Evolutionary conservation across 106 monocot genomes (phyloP).

Genomic region (Allium fistulosum): DNA sequence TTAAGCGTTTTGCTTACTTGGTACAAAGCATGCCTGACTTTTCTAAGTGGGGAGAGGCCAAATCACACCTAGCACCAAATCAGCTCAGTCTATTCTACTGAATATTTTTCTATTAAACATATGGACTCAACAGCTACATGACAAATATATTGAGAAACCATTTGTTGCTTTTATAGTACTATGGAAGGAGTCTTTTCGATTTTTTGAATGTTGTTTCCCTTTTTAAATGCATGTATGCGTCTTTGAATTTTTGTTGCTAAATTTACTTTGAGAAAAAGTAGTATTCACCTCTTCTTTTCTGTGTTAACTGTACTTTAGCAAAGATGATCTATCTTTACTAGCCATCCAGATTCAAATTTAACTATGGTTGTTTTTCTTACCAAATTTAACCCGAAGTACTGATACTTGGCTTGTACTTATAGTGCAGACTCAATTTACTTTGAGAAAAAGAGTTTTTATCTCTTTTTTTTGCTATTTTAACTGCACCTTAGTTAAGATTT

Average conservation of each 20-base stretch:
- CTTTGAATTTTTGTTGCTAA: too few relatives aligned
- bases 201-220: not conserved
- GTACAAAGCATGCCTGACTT: not conserved
- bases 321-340: too few relatives aligned
- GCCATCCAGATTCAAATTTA: too few relatives aligned
- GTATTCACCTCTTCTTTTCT: not conserved
- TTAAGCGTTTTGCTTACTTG: slow-evolving; percentile 5
- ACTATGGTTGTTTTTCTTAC: too few relatives aligned
- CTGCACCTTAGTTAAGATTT: too few relatives aligned
- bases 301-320: not conserved
- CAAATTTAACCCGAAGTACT: too few relatives aligned
- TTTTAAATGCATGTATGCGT: not conserved
- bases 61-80: slow-evolving; percentile 14
- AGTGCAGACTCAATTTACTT: too few relatives aligned
- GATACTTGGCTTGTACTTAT: too few relatives aligned
- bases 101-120: slow-evolving; percentile 10
- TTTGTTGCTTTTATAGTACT: slow-evolving; percentile 4
- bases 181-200: not conserved
- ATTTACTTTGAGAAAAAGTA: too few relatives aligned
- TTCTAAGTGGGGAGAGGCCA: slow-evolving; percentile 5
- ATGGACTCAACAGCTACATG: slow-evolving; percentile 13
- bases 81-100: slow-evolving; percentile 31
- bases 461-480: too few relatives aligned
- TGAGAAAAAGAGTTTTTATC: too few relatives aligned
- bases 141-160: slow-evolving; percentile 11